These are phyloP conservation scores for Iris macrosiphon DNA, from an alignment of 106 monocot genomes.

Conservation along the genomic window DNA sequence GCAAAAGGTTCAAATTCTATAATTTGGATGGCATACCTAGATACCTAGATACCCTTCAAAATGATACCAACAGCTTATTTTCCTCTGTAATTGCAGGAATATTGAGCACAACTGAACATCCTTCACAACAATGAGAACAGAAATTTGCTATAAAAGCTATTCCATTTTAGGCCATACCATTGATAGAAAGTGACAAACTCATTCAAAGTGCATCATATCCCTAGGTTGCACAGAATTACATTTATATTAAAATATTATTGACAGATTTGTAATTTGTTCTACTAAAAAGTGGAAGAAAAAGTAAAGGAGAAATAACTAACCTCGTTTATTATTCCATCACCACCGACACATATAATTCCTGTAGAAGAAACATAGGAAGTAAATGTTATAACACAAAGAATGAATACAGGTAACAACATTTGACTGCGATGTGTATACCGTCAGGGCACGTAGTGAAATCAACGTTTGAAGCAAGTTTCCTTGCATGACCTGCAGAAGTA, in stretches of 20 bases:
- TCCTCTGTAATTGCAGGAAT: no score
- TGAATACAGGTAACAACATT: not conserved
- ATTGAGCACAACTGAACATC: no score
- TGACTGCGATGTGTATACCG: slow-evolving; percentile 33
- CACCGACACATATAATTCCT: slow-evolving; percentile 98
- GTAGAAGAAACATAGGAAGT: slow-evolving; percentile 9
- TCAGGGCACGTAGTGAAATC: slow-evolving; percentile 87
- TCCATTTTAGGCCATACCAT: not conserved
- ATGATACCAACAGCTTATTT: no score
- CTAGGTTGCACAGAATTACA: no score
- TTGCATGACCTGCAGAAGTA: slow-evolving; percentile 87
- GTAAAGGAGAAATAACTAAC: slow-evolving; percentile 30
- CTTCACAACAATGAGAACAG: not conserved
- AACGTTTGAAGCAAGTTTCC: slow-evolving; percentile 73
- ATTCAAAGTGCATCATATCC: no score
- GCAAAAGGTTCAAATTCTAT: no score
- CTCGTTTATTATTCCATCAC: slow-evolving; percentile 99
- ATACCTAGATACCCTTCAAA: no score
- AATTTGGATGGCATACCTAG: no score
- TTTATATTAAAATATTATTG: not conserved
- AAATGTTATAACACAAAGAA: not conserved
- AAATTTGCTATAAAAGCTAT: not conserved
- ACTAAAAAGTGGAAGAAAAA: not conserved
- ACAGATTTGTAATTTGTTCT: not conserved
- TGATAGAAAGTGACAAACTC: no score